phyloP scores from a whole-genome alignment of 2,329 filamentous ascomycete species.

The Pseudophaeomoniella oleicola region DNA sequence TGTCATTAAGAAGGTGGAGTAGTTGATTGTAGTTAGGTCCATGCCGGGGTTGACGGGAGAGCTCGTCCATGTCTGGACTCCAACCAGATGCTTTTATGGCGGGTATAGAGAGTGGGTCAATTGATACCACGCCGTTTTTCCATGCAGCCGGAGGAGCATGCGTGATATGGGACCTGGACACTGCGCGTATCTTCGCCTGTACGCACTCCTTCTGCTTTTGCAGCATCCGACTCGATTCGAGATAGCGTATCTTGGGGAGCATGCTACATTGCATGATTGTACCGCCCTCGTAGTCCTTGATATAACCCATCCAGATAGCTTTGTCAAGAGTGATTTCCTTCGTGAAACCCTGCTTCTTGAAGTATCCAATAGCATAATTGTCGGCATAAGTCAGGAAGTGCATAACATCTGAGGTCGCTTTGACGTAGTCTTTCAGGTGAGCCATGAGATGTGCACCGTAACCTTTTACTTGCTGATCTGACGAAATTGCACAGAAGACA shows the following conservation, averaged over 20 bases:
- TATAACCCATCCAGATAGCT: conserved; percentile 96
- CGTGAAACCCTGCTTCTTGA: conserved; percentile 97
- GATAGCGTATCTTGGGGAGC: conserved; percentile 86
- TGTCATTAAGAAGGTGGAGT: conserved; percentile 79
- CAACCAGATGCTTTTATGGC: conserved; percentile 87
- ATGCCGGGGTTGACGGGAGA: conserved; percentile 85
- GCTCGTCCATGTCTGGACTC: conserved; percentile 95
- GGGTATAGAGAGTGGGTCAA: conserved; percentile 73
- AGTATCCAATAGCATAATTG: conserved; percentile 97
- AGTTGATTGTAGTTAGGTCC: conserved; percentile 94
- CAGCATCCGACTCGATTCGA: conserved; percentile 84
- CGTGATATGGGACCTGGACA: conserved; percentile 74
- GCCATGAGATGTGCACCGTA: conserved; percentile 98
- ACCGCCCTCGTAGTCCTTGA: conserved; percentile 97
- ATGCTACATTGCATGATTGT: conserved; percentile 99
- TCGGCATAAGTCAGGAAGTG: conserved; percentile 98
- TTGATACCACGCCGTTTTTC: conserved; percentile 57
- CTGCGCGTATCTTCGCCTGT: conserved; percentile 84
- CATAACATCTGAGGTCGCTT: conserved; percentile 92
- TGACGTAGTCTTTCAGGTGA: conserved; percentile 94
- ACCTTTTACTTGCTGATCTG: conserved; percentile 95
- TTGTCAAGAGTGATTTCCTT: conserved; percentile 92
- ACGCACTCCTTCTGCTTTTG: conserved; percentile 95
- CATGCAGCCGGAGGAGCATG: conserved; percentile 77
- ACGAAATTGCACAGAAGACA: conserved; percentile 94